A percentile compares a stretch with the other conserved stretches of the same genome.
Evolutionary conservation across 805 yeast species (phyloP).

Genomic region (Metschnikowia continentalis): DNA sequence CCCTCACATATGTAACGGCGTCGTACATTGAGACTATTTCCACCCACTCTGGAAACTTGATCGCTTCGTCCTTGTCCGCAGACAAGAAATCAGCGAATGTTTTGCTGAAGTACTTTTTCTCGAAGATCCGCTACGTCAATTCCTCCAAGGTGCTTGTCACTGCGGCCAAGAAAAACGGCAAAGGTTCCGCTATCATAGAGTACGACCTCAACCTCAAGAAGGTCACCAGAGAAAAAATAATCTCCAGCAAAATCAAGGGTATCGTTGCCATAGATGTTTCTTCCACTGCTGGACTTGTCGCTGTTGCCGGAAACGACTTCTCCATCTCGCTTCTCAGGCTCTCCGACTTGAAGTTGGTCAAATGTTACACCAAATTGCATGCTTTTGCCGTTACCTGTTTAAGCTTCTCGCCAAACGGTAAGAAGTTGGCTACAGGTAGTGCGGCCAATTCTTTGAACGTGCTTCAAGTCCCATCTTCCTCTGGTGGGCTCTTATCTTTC

Average conservation of each 20-base stretch:
- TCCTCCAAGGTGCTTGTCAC: slow-evolving; percentile 30
- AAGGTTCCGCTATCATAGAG: slow-evolving; percentile 41
- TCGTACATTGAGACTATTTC: slow-evolving; percentile 50
- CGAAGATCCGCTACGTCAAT: slow-evolving; percentile 42
- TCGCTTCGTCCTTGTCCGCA: slow-evolving; percentile 23
- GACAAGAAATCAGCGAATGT: slow-evolving; percentile 17
- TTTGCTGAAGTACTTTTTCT: slow-evolving; percentile 28
- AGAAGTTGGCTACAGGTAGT: slow-evolving; percentile 64
- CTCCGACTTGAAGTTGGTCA: slow-evolving; percentile 48
- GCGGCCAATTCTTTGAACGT: slow-evolving; percentile 74
- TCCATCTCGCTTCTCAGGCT: slow-evolving; percentile 56
- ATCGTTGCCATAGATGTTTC: slow-evolving; percentile 50
- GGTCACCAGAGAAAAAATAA: slow-evolving; percentile 37
- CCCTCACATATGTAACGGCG: slow-evolving; percentile 58
- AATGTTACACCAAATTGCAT: slow-evolving; percentile 59
- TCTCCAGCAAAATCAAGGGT: slow-evolving; percentile 50
- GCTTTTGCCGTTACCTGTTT: slow-evolving; percentile 74
- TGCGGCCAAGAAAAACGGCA: slow-evolving; percentile 27
- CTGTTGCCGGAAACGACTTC: slow-evolving; percentile 62
- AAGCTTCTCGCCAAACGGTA: slow-evolving; percentile 64
- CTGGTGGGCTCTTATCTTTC: slow-evolving; percentile 25
- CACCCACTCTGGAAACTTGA: slow-evolving; percentile 40
- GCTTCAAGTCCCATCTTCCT: slow-evolving; percentile 11
- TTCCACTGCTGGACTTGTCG: slow-evolving; percentile 40
- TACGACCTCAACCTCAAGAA: slow-evolving; percentile 41